These are phyloP conservation scores for Neofusicoccum cordaticola DNA, from an alignment of 2,329 filamentous ascomycete genomes.

Conservation along the genomic window DNA sequence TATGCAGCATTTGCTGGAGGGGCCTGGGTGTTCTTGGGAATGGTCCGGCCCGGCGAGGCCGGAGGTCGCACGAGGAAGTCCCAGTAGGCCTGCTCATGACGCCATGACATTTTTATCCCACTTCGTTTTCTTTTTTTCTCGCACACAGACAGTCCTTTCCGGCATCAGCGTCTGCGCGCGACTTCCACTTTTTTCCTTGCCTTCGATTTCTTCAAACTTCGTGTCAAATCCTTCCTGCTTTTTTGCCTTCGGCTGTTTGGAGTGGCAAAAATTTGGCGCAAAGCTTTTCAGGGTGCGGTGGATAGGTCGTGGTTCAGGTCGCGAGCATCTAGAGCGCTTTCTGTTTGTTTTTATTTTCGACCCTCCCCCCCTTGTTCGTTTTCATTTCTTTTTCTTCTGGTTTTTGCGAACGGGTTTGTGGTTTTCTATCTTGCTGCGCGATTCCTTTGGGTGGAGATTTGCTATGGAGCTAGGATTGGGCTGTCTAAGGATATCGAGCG, in stretches of 20 bases:
- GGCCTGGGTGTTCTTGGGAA: slow-evolving; percentile 6
- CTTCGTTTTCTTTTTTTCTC: not conserved
- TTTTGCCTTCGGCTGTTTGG: slow-evolving; percentile 3
- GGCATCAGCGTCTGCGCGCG: slow-evolving; percentile 5
- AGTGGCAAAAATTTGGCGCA: slow-evolving; percentile 13
- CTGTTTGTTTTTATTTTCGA: not conserved
- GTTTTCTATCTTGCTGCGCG: not conserved
- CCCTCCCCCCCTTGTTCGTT: not conserved
- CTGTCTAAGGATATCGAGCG: not conserved
- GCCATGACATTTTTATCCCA: slow-evolving; percentile 14
- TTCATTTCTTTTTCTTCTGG: not conserved
- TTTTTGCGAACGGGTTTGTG: not conserved
- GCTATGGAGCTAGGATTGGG: slow-evolving; percentile 1
- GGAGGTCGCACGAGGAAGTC: not conserved
- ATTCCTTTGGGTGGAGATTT: not conserved
- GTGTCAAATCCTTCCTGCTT: slow-evolving; percentile 1
- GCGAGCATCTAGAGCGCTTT: slow-evolving; percentile 9
- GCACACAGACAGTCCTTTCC: slow-evolving; percentile 9
- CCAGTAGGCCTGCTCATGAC: slow-evolving; percentile 12
- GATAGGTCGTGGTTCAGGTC: slow-evolving; percentile 4
- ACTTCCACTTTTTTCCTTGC: not conserved
- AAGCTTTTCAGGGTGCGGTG: not conserved
- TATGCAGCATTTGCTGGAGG: slow-evolving; percentile 8
- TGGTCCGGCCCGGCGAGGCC: slow-evolving; percentile 8
- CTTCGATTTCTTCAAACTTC: not conserved